Percentiles rank a stretch among this genome's conserved stretches.
Evolutionary conservation across 2,329 filamentous ascomycete genomes (phyloP).

Genomic region (Diplodia sapinea): DNA sequence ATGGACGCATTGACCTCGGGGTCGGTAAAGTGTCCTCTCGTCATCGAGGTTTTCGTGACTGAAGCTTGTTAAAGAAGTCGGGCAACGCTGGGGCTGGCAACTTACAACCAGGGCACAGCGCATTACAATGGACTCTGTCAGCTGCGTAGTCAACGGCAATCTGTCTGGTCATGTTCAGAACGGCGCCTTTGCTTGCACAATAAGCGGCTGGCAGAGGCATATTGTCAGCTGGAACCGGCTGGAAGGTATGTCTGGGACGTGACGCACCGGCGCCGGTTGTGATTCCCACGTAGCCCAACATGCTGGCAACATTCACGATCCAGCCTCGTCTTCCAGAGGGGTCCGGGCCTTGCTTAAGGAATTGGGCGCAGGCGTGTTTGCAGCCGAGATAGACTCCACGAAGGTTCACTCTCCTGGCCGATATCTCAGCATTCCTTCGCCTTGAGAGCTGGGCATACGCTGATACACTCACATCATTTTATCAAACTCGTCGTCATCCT

Average conservation of each 20-base stretch:
- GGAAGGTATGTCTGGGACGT: too few species aligned
- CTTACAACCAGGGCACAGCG: constrained; percentile 52
- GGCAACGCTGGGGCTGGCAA: neutral
- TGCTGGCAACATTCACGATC: constrained; percentile 48
- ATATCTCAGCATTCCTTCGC: neutral
- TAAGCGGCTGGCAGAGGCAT: constrained; percentile 43
- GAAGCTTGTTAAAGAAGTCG: neutral
- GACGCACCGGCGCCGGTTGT: constrained; percentile 3
- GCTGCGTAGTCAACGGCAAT: constrained; percentile 52
- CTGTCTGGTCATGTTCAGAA: constrained; percentile 54
- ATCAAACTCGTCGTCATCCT: constrained; percentile 21
- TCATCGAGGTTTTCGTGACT: constrained; percentile 46
- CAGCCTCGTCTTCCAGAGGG: constrained; percentile 42
- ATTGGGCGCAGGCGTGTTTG: constrained; percentile 47
- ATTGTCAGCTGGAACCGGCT: constrained; percentile 31
- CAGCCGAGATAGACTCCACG: constrained; percentile 49
- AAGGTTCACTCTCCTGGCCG: constrained; percentile 43
- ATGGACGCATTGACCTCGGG: constrained; percentile 21
- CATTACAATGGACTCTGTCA: constrained; percentile 52
- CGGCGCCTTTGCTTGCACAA: constrained; percentile 56
- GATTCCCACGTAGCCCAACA: constrained; percentile 44
- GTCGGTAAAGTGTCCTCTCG: constrained; percentile 39
- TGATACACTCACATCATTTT: constrained; percentile 3
- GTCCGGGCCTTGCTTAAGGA: constrained; percentile 45
- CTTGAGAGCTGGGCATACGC: neutral